Evolutionary conservation across 169 alveolate species (phyloP).

Genomic region (Plasmodium vivax): DNA sequence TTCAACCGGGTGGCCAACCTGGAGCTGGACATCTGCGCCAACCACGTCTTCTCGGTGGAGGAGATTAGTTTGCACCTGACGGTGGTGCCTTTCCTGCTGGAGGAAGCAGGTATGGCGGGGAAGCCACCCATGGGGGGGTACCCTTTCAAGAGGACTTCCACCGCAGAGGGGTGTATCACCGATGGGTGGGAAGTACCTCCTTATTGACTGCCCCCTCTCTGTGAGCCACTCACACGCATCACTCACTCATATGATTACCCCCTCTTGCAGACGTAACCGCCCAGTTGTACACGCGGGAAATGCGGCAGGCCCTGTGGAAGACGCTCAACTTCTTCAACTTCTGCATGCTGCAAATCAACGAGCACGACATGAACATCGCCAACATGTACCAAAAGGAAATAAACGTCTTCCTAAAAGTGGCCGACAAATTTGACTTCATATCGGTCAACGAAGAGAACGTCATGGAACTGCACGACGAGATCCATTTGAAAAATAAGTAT

Average conservation of each 20-base stretch:
- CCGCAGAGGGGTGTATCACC: neutral
- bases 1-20: constrained; percentile 3
- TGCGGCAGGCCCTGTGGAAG: constrained; percentile 1
- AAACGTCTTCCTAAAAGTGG: constrained; percentile 38
- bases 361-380: neutral
- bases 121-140: neutral
- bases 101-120: constrained; percentile 10
- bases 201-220: neutral
- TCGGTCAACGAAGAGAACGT: constrained; percentile 21
- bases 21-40: constrained; percentile 17
- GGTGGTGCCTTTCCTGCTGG: constrained; percentile 28
- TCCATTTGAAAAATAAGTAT: constrained; percentile 52
- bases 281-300: neutral
- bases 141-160: neutral
- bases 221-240: neutral
- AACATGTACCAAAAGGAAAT: constrained; percentile 52
- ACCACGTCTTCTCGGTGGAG: constrained; percentile 11
- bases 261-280: neutral
- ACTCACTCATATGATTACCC: neutral
- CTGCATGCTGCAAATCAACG: constrained; percentile 9
- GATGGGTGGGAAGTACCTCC: neutral
- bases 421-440: constrained; percentile 1
- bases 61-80: constrained; percentile 13
- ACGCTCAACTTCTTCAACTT: constrained; percentile 17
- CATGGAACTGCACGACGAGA: constrained; percentile 36